Base-by-base conservation (phyloP, 2,329 filamentous ascomycete genomes). In the Aspergillus fischeri region DNA sequence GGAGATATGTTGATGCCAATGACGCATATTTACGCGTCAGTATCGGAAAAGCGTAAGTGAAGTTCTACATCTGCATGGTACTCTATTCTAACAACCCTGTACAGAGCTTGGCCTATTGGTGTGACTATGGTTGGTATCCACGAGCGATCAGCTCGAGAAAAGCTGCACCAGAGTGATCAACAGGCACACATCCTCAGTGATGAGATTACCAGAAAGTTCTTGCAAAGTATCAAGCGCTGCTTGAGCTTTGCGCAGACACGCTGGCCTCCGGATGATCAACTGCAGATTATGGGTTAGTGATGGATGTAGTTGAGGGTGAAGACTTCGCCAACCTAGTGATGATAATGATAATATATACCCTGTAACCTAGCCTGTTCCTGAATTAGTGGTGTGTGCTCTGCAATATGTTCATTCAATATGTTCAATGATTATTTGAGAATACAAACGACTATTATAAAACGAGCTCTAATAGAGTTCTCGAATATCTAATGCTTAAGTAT, bases 41-140 rank as follows among this genome's bases (percentile, higher is more conserved):
- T 72, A 99, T 99, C 69, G 92, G 92, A 63, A 96, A 96, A 78
- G 92, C 92, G 65, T 81, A 73, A 62, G 78, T 77, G 25, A 28
- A 49, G 6, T 45, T 32, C 32, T 51, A 10, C 44, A 27, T 20
- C 51, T 54, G 17, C 17, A 17, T n/a, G 4, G 4, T 29, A 52
- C 9, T 41, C 6, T 4, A 11, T 49, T 45, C 65, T 68, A 62
- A 67, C 53, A n/a, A 11, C 7, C 4, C 45, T 35, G 24, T 55
- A 7, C 57, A 82, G 80, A 60, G 94, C 94, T 17, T 99, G 94
- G 94, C 94, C 94, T 25, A 99, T 99, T 69, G 94, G 94, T 76
- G 94, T 99, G 42, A 99, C 94, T 73, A 99, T 97, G 94, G 94
- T 99, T 69, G 94, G 94, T 81, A 99, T 99, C 67, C 94, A 99